Evolutionary conservation across 2,329 filamentous ascomycete genomes (phyloP).

Genomic region (Aspergillus unguis): DNA sequence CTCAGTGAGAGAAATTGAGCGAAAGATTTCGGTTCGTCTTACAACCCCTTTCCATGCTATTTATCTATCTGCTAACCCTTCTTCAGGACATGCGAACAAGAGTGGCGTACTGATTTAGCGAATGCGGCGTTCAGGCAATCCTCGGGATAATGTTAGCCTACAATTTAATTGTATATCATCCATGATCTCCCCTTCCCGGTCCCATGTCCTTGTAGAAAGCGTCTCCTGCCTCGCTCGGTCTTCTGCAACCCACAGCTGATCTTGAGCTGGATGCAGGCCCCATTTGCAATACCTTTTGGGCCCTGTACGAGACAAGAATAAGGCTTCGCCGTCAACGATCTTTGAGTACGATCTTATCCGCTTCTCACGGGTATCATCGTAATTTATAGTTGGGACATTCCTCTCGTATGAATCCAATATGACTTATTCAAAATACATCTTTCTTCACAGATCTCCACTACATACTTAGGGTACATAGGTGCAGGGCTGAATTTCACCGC

Average conservation of each 20-base stretch:
- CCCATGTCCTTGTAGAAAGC: background rate
- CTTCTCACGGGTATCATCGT: slow-evolving; percentile 38
- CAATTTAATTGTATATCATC: slow-evolving; percentile 10
- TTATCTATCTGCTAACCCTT: slow-evolving; percentile 15
- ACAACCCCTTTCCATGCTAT: background rate
- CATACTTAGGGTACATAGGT: too few relatives aligned
- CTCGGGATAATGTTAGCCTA: slow-evolving; percentile 20
- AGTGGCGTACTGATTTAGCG: slow-evolving; percentile 50
- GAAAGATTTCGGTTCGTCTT: slow-evolving; percentile 72
- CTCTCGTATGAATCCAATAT: background rate
- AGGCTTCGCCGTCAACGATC: slow-evolving; percentile 39
- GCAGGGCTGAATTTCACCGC: background rate
- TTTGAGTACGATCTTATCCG: slow-evolving; percentile 51
- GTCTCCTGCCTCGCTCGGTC: slow-evolving; percentile 55
- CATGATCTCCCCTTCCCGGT: background rate
- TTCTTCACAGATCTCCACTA: too few relatives aligned
- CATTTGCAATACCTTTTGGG: slow-evolving; percentile 11
- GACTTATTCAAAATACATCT: too few relatives aligned
- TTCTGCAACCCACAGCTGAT: slow-evolving; percentile 32
- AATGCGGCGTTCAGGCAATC: slow-evolving; percentile 23
- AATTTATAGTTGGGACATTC: slow-evolving; percentile 47
- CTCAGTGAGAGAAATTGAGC: slow-evolving; percentile 87
- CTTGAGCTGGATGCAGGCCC: slow-evolving; percentile 42
- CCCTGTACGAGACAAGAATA: slow-evolving; percentile 48
- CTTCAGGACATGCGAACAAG: slow-evolving; percentile 55